These are phyloP conservation scores for Choanephora cucurbitarum DNA, from an alignment of 371 early-diverging fungal species.

Conservation along the genomic window DNA sequence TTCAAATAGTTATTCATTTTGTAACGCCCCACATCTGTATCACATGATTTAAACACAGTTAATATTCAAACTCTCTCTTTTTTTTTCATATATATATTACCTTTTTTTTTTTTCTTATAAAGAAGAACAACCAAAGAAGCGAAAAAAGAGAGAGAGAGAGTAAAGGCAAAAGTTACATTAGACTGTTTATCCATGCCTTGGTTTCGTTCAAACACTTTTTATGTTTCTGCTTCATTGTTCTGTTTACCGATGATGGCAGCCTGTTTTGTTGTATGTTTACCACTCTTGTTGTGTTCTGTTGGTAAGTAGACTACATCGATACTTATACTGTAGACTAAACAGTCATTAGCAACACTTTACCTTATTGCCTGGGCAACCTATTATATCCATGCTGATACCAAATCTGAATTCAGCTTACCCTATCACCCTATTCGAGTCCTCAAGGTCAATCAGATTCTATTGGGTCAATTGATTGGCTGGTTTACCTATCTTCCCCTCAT, in stretches of 20 bases:
- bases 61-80: too few species aligned
- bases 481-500: conserved; percentile 39
- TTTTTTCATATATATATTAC: too few species aligned
- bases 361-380: conserved; percentile 55
- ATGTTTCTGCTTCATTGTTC: conserved; percentile 47
- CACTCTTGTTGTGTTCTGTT: conserved; percentile 32
- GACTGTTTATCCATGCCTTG: too few species aligned
- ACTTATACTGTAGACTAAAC: too few species aligned
- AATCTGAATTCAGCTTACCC: conserved; percentile 43
- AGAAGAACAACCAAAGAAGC: not conserved
- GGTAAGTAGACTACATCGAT: too few species aligned
- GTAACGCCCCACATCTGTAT: too few species aligned
- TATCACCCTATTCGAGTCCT: conserved; percentile 42
- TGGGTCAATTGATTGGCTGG: conserved; percentile 29
- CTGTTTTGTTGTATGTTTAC: conserved; percentile 36
- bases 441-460: conserved; percentile 41
- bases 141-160: not conserved
- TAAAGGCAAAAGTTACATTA: too few species aligned
- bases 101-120: too few species aligned
- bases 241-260: conserved; percentile 39
- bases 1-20: too few species aligned
- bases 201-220: conserved; percentile 32
- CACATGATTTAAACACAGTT: too few species aligned
- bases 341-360: conserved; percentile 53
- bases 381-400: conserved; percentile 39